These are phyloP conservation scores for Xylogone sp. DNA, from an alignment of 2,329 filamentous ascomycete species.

Conservation along the genomic window DNA sequence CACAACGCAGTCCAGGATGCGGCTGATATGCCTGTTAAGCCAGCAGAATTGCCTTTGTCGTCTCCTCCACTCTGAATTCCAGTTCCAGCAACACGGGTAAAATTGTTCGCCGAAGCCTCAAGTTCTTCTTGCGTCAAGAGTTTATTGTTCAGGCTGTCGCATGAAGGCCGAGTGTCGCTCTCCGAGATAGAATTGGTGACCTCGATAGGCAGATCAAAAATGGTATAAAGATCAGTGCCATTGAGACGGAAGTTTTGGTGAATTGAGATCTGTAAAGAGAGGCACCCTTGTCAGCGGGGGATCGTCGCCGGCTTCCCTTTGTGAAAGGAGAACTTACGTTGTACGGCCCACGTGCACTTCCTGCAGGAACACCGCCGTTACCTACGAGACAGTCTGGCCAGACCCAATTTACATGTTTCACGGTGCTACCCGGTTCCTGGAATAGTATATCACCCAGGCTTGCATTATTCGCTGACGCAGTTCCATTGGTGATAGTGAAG, in stretches of 20 bases:
- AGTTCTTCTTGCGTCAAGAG: conserved; percentile 44
- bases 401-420: conserved; percentile 70
- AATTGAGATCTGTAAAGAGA: conserved; percentile 54
- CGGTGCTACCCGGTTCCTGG: conserved; percentile 63
- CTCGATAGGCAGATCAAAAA: conserved; percentile 66
- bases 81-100: conserved; percentile 23
- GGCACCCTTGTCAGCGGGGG: background rate
- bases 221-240: conserved; percentile 59
- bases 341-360: conserved; percentile 56
- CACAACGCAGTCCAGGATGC: background rate
- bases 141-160: conserved; percentile 48
- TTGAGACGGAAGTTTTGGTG: conserved; percentile 68
- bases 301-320: too few relatives aligned
- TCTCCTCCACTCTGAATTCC: background rate
- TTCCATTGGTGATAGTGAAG: conserved; percentile 65
- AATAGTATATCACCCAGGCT: conserved; percentile 59
- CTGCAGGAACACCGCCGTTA: conserved; percentile 43
- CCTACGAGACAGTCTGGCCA: conserved; percentile 69
- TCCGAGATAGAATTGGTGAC: conserved; percentile 61
- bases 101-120: conserved; percentile 29
- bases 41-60: conserved; percentile 4
- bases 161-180: conserved; percentile 38
- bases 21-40: background rate
- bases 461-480: conserved; percentile 44
- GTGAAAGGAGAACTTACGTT: conserved; percentile 41